Base-by-base conservation (phyloP, 768 basidiomycete species). In the Mycena capillaripes region DNA sequence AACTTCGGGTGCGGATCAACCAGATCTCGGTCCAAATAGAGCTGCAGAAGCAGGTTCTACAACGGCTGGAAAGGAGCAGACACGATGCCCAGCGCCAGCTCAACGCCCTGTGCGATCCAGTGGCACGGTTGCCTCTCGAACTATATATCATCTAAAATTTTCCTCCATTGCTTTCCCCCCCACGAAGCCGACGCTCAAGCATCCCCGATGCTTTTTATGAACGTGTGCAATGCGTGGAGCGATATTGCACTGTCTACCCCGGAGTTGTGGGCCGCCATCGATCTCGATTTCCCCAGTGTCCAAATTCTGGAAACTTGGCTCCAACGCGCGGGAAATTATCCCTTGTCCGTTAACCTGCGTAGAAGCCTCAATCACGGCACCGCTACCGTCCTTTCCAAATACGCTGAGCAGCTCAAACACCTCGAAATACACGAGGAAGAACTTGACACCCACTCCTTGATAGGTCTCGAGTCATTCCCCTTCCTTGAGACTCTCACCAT, bases 211-310 rank as follows among this genome's bases (percentile, higher is more conserved):
- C 56, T 57, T 21, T 27, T 57, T 5, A 6, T 57, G 9, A 42
- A 29, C 19, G 19, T 60, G n/a, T 60, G 58, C 58, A 60, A 60
- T 44, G 19, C 40, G 23, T 60, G 58, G 58, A 42, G 17, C 27
- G 19, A 42, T 21, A 60, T 44, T 8, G 58, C 58, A 17, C 32
- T 60, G 30, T 60, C 58, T 27, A 44, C 40, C 10, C 58, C 58
- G 12, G 40, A 25, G 7, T 23, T 60, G 19, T 60, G 58, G 27
- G 58, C 58, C 40, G 19, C 17, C 27, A 60, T 42, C 21, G 10
- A 19, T 19, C 38, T 60, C 40, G 17, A 44, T 17, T 9, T 0
- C 19, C 53, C 53, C 14, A 19, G 17, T 17, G 42, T 29, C 32
- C 11, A 42, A 44, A 14, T 60, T 25, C 27, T 44, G 27, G 19